Evolutionary conservation across 495 filamentous ascomycete species (phyloP).

Genomic region (Hypoxylon cercidicola): DNA sequence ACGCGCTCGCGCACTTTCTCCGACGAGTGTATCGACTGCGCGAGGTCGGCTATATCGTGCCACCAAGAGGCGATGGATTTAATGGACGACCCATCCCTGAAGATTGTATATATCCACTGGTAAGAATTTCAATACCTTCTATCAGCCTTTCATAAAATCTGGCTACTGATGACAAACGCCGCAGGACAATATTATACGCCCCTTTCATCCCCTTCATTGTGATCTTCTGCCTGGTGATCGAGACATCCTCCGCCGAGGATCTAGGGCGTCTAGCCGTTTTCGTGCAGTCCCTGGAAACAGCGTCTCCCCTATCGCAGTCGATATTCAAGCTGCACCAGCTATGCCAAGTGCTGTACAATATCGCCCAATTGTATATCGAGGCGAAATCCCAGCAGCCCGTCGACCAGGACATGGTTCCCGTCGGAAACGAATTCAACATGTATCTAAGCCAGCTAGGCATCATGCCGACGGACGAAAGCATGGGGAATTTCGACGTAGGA

Average conservation of each 20-base stretch:
- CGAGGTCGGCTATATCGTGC: constrained; percentile 62
- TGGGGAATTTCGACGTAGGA: constrained; percentile 23
- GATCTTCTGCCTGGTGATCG: constrained; percentile 74
- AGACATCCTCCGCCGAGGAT: constrained; percentile 59
- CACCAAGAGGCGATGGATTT: constrained; percentile 66
- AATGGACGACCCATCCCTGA: constrained; percentile 56
- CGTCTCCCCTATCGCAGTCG: constrained; percentile 63
- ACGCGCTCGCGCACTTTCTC: constrained; percentile 60
- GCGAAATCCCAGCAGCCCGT: constrained; percentile 62
- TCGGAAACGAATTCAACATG: constrained; percentile 70
- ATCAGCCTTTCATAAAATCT: neutral
- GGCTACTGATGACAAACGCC: neutral
- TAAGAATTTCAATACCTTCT: constrained; percentile 42
- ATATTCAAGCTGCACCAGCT: constrained; percentile 68
- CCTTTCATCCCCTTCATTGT: constrained; percentile 77
- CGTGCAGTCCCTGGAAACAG: constrained; percentile 63
- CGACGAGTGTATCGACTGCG: constrained; percentile 68
- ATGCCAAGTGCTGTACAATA: constrained; percentile 68
- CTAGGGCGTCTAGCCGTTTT: constrained; percentile 66
- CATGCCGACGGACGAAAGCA: constrained; percentile 55
- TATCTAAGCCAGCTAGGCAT: constrained; percentile 72
- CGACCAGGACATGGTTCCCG: constrained; percentile 57
- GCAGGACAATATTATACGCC: constrained; percentile 70
- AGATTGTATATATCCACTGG: constrained; percentile 72
- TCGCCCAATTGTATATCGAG: constrained; percentile 71